Conservation (phyloP, 345 rosid genomes). For the Eucalyptus sp. region DNA sequence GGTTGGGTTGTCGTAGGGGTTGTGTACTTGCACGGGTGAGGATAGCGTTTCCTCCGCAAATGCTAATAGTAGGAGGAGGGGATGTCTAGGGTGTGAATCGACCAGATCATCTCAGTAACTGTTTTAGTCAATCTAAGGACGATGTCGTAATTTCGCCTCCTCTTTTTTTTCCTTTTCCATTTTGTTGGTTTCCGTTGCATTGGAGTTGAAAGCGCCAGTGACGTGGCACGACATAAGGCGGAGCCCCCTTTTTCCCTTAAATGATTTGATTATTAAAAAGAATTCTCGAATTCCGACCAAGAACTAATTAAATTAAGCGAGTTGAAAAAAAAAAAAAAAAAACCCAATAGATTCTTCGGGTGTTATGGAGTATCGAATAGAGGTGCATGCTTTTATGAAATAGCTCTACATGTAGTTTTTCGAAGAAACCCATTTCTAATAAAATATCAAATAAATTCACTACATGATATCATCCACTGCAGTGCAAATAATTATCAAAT, state of each 20-base stretch:
- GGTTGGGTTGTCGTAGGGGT: neutral
- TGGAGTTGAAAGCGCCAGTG: neutral
- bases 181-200: neutral
- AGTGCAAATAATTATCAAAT: accelerated
- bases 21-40: slow-evolving; percentile 8
- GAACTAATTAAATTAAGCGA: neutral
- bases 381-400: neutral
- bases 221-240: neutral
- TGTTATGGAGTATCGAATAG: neutral
- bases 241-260: neutral
- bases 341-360: neutral
- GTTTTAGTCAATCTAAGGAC: slow-evolving; percentile 14
- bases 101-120: neutral
- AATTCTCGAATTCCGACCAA: neutral
- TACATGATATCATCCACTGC: neutral
- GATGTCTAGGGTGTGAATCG: slow-evolving; percentile 3
- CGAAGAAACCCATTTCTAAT: neutral
- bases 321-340: neutral
- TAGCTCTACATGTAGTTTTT: neutral
- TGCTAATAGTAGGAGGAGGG: slow-evolving; percentile 10
- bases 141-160: neutral
- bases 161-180: neutral
- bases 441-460: neutral
- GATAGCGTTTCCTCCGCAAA: slow-evolving; percentile 4
- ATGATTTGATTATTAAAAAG: neutral